These are phyloP conservation scores for Eucalyptus marginata DNA, from an alignment of 345 rosid species.

Conservation along the genomic window DNA sequence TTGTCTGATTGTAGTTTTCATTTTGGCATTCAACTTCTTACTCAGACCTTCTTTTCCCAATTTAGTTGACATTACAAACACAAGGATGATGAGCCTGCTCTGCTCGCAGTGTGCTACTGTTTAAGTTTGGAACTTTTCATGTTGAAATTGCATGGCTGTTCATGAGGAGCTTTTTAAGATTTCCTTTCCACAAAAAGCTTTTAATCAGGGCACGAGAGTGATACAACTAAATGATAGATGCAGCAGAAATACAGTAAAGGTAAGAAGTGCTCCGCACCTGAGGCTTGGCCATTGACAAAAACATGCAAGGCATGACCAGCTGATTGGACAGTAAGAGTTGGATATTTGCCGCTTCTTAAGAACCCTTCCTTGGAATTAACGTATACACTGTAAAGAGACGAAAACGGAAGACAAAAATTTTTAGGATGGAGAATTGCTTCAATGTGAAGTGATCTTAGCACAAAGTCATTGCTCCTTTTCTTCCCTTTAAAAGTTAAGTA, in stretches of 20 bases:
- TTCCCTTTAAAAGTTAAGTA: not conserved
- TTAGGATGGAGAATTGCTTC: not conserved
- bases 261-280: conserved; percentile 2
- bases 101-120: not conserved
- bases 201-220: not conserved
- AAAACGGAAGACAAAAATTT: not conserved
- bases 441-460: not conserved
- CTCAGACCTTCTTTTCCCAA: not conserved
- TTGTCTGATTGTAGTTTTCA: not conserved
- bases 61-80: not conserved
- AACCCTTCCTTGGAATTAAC: conserved; percentile 18
- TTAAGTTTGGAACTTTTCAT: not conserved
- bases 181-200: not conserved
- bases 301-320: conserved; percentile 46
- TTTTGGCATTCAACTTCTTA: not conserved
- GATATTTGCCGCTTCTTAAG: conserved; percentile 14
- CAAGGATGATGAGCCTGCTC: not conserved
- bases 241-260: not conserved
- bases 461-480: not conserved
- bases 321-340: conserved; percentile 24
- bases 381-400: conserved; percentile 5
- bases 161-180: not conserved
- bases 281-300: conserved; percentile 25
- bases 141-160: not conserved
- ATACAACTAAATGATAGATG: not conserved